Conservation (phyloP, 306 rosid species). For the Quercus ilex region DNA sequence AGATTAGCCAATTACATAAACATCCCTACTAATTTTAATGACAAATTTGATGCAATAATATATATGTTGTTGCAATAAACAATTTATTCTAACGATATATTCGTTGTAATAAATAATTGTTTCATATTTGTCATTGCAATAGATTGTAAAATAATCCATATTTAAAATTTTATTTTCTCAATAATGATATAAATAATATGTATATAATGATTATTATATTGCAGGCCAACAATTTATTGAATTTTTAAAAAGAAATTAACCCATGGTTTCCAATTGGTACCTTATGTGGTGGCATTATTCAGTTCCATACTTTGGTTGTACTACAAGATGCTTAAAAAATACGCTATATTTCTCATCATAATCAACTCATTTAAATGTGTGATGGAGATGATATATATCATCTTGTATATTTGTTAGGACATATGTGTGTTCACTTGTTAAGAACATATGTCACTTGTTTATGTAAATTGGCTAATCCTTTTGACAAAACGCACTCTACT, state of each 20-base stretch:
- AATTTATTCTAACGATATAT: too few species aligned
- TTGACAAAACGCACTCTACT: too few species aligned
- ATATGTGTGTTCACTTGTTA: too few species aligned
- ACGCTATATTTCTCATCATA: constrained; percentile 68
- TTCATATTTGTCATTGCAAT: too few species aligned
- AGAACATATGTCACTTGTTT: too few species aligned
- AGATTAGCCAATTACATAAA: too few species aligned
- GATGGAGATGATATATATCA: constrained; percentile 54
- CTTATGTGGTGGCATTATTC: constrained; percentile 75
- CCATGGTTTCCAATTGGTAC: constrained; percentile 73
- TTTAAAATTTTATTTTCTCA: background rate
- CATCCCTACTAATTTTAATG: too few species aligned
- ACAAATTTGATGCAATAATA: too few species aligned
- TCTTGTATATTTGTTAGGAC: too few species aligned
- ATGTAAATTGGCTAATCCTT: too few species aligned
- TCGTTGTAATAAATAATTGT: too few species aligned
- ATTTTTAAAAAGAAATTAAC: constrained; percentile 77
- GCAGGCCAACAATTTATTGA: constrained; percentile 74
- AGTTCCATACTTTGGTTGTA: constrained; percentile 78
- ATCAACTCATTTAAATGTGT: constrained; percentile 74
- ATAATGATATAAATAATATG: background rate
- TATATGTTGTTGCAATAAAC: too few species aligned
- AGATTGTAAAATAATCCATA: background rate
- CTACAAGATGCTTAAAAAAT: constrained; percentile 54
- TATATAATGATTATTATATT: background rate